phyloP scores from a whole-genome alignment of 352 stramenopile species.

The Phytopythium ostracodes region DNA sequence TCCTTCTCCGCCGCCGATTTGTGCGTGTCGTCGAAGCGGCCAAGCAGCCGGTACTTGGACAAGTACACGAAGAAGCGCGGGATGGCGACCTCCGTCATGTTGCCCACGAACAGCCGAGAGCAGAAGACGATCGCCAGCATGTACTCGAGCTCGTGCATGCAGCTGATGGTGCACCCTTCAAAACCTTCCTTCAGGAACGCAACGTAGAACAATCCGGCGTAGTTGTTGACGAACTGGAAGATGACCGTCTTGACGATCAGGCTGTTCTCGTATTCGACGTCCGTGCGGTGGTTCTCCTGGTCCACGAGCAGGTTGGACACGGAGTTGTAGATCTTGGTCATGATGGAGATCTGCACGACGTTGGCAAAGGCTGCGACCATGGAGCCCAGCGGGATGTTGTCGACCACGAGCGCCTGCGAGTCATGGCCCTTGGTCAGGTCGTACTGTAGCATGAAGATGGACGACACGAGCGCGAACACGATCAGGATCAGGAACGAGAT shows the following conservation, averaged over 20 bases:
- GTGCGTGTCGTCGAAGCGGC: constrained; percentile 38
- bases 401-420: constrained; percentile 48
- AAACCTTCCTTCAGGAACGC: constrained; percentile 89
- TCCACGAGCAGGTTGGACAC: constrained; percentile 88
- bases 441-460: constrained; percentile 77
- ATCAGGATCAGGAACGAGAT: constrained; percentile 75
- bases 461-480: constrained; percentile 66
- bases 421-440: constrained; percentile 63
- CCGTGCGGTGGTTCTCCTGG: constrained; percentile 92
- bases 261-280: constrained; percentile 89
- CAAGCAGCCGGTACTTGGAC: constrained; percentile 59
- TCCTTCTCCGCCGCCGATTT: constrained; percentile 62
- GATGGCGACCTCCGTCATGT: constrained; percentile 74
- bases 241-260: constrained; percentile 93
- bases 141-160: constrained; percentile 88
- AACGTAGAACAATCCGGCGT: constrained; percentile 93
- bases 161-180: constrained; percentile 63
- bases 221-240: constrained; percentile 96
- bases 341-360: constrained; percentile 81
- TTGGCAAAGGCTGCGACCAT: constrained; percentile 72
- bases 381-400: constrained; percentile 62
- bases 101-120: constrained; percentile 79
- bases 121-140: constrained; percentile 92
- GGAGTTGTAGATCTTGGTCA: constrained; percentile 91
- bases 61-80: constrained; percentile 72